phyloP scores from a whole-genome alignment of 2,329 filamentous ascomycete species.

The Catunica adiposa region DNA sequence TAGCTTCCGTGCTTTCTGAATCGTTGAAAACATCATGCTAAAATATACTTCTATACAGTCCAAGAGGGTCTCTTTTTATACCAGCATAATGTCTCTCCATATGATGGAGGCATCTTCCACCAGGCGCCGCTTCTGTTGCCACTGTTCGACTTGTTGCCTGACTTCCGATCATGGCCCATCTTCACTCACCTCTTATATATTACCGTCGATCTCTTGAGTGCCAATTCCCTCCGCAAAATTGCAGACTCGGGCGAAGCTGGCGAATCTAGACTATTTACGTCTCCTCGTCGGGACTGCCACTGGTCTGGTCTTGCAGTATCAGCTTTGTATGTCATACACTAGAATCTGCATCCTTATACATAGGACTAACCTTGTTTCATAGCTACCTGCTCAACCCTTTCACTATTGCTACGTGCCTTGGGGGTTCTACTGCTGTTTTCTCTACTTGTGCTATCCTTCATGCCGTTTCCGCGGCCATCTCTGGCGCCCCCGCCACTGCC shows the following conservation, averaged over 20 bases:
- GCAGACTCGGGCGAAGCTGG: slow-evolving; percentile 66
- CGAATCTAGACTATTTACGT: slow-evolving; percentile 60
- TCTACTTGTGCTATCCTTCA: slow-evolving; percentile 76
- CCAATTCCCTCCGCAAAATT: slow-evolving; percentile 61
- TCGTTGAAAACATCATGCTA: neutral
- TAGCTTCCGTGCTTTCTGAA: no score
- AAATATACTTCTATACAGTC: slow-evolving; percentile 33
- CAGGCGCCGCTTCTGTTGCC: slow-evolving; percentile 81
- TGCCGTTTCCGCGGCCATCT: slow-evolving; percentile 64
- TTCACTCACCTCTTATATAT: slow-evolving; percentile 71
- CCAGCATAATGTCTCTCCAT: slow-evolving; percentile 88
- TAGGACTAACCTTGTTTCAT: slow-evolving; percentile 9
- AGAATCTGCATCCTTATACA: neutral
- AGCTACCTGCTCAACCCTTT: slow-evolving; percentile 93
- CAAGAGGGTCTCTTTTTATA: slow-evolving; percentile 96
- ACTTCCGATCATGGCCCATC: slow-evolving; percentile 47
- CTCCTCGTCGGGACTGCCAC: slow-evolving; percentile 51
- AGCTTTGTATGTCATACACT: slow-evolving; percentile 44
- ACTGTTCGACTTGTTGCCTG: slow-evolving; percentile 75
- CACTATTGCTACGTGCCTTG: slow-evolving; percentile 78
- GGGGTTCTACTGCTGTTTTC: slow-evolving; percentile 74
- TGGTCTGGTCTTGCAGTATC: slow-evolving; percentile 64
- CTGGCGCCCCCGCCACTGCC: slow-evolving; percentile 54
- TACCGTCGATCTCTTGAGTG: slow-evolving; percentile 63
- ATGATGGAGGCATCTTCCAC: slow-evolving; percentile 75